Evolutionary conservation across 345 rosid genomes (phyloP), one percentile per base, ranked within the genome.

Genomic region (Rhizophora mangle): DNA sequence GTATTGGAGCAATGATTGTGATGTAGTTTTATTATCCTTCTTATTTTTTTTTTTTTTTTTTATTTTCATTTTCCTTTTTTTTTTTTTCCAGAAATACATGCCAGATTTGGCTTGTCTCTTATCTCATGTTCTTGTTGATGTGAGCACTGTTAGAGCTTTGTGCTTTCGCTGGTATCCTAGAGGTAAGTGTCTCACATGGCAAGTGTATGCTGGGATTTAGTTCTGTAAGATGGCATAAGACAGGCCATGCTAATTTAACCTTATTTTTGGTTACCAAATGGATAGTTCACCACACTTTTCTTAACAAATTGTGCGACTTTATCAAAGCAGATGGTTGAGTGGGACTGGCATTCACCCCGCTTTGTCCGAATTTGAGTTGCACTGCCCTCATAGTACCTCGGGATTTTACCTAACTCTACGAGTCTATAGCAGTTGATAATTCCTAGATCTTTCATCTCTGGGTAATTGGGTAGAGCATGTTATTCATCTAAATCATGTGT

Each of bases 91-190:
- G 99, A 95, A 92, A 76, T 89, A 87, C 78, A 89, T 92, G 97
- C 90, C 96, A 6, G 83, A 88, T 30, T 79, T 92, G 80, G 93
- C 97, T 72, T 67, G 83, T 59, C 87, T 89, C 61, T 92, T 92
- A 79, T 62, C 96, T 53, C 97, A 89, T 81, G 68, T 79, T 53
- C 76, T 94, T 19, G 97, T 94, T 21, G 97, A 94, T 76, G 97
- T 94, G 60, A 92, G 97, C 84, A 94, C 96, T 56, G 74, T 94
- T 68, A 89, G 77, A 72, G 85, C 90, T 75, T 81, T 94, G 78
- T 91, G 96, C 70, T 19, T 56, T 47, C 89, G 97, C 63, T 94
- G 96, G 95, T 86, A 70, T 72, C 96, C 96, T 8, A 75, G 19
- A 81, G 97, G 97, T 89, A 83, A 80, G 46, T 27, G 5, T 71